A percentile compares a stretch with the other conserved stretches of the same genome.
Conservation (phyloP, 2,329 filamentous ascomycete species). For the Clarireedia hainanense region DNA sequence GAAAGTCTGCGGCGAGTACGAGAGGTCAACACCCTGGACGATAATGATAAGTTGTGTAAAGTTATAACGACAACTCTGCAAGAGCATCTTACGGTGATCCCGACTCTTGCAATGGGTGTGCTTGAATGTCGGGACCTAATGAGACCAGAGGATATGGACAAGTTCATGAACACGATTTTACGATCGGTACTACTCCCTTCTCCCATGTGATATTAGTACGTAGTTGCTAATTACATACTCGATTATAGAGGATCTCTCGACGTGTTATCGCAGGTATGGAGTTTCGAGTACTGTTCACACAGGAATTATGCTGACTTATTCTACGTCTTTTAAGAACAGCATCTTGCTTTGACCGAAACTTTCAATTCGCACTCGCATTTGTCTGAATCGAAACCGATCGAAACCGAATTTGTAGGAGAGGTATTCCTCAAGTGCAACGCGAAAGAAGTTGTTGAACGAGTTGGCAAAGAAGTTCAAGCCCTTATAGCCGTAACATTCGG, state of each 20-base stretch:
- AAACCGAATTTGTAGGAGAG: conserved; percentile 85
- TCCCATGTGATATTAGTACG: background rate
- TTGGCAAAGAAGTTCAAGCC: conserved; percentile 66
- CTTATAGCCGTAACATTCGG: conserved; percentile 72
- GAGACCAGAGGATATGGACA: conserved; percentile 72
- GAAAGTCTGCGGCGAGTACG: conserved; percentile 78
- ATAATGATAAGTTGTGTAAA: conserved; percentile 83
- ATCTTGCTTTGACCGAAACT: conserved; percentile 88
- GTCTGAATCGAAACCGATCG: conserved; percentile 51
- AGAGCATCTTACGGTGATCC: conserved; percentile 88
- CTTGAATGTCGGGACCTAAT: conserved; percentile 82
- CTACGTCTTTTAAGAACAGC: conserved; percentile 58
- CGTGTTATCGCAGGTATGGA: conserved; percentile 67
- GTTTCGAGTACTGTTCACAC: background rate
- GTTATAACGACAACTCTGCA: conserved; percentile 71
- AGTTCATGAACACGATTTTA: conserved; percentile 90
- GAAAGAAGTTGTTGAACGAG: conserved; percentile 78
- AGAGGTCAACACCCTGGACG: conserved; percentile 76
- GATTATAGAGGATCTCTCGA: conserved; percentile 72
- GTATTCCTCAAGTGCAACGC: conserved; percentile 92
- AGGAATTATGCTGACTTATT: background rate
- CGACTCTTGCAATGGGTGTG: conserved; percentile 88
- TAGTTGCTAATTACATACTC: background rate
- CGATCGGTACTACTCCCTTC: conserved; percentile 49
- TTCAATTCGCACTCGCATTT: conserved; percentile 89